Evolutionary conservation across 257 asterid genomes (phyloP), one percentile per base, ranked within the genome.

Genomic region (Voacanga thouarsii): DNA sequence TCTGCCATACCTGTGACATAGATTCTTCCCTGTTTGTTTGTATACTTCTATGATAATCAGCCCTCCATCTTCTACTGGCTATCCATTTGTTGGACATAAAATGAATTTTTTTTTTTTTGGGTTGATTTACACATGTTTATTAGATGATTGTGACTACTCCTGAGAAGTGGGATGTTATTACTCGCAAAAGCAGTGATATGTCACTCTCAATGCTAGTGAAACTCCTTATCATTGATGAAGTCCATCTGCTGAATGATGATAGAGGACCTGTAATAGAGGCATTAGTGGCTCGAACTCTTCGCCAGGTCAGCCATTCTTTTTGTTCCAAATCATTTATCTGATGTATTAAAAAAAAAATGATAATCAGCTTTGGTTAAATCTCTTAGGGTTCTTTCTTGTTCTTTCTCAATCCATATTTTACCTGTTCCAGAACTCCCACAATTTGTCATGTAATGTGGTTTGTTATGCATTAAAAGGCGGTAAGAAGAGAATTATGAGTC

Each of bases 81-180:
- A 5, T 18, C 37, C 18, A 44, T n/a, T 74, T 43, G 15, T 79
- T 19, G 26, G 51, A 43, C 73, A 66, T 28, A 19, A 7, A 57
- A 57, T 57, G 37, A 67, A 67, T 67, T 41, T 68, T 21, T 68
- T 2, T n/a, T n/a, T n/a, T n/a, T n/a, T n/a, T n/a, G n/a, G n/a
- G 3, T 41, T 2, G 19, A 19, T 83, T 73, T 71, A 19, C 28
- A 16, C 60, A 39, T 80, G 80, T 84, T 81, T 78, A 76, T 84
- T 86, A 95, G 99, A 95, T 95, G 99, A 95, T 95, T 76, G 99
- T 95, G 84, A 95, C 99, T 47, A 95, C 99, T 60, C 99, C 99
- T 57, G 99, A 95, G 85, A 95, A 95, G 87, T 95, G 99, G 99
- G 99, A 95, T 79, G 99, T 95, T 81, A 95, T 95, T 85, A 95